These are phyloP conservation scores for Mortierella claussenii DNA, from an alignment of 192 early-diverging fungal genomes.

Conservation along the genomic window DNA sequence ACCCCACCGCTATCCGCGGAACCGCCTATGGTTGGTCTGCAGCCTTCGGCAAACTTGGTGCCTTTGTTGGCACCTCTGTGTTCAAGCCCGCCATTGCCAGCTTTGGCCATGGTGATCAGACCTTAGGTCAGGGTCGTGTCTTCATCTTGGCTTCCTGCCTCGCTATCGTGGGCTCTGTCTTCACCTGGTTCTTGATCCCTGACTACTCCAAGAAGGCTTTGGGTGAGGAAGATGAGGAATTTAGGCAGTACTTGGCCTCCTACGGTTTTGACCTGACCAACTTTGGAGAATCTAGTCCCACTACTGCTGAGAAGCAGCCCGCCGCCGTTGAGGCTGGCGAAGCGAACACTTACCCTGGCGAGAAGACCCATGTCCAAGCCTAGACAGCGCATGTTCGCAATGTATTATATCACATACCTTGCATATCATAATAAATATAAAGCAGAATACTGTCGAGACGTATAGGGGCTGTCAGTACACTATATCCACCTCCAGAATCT, in stretches of 20 bases:
- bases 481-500: too few species aligned
- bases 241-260: conserved; percentile 55
- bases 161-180: conserved; percentile 57
- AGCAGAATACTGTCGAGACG: too few species aligned
- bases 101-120: conserved; percentile 45
- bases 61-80: conserved; percentile 56
- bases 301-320: neutral
- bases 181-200: conserved; percentile 60
- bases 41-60: conserved; percentile 48
- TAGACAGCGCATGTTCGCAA: too few species aligned
- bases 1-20: conserved; percentile 64
- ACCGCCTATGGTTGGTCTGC: conserved; percentile 63
- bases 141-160: conserved; percentile 59
- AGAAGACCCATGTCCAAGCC: too few species aligned
- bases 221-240: conserved; percentile 59
- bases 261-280: conserved; percentile 55
- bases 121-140: conserved; percentile 51
- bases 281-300: conserved; percentile 11
- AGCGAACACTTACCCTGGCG: too few species aligned
- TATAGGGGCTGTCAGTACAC: too few species aligned
- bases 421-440: too few species aligned
- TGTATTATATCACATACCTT: too few species aligned
- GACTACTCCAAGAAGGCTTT: conserved; percentile 59
- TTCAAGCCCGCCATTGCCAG: conserved; percentile 54
- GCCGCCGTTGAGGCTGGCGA: neutral